phyloP scores from a whole-genome alignment of 176 grass and related monocot species.

The Microstegium vimineum region DNA sequence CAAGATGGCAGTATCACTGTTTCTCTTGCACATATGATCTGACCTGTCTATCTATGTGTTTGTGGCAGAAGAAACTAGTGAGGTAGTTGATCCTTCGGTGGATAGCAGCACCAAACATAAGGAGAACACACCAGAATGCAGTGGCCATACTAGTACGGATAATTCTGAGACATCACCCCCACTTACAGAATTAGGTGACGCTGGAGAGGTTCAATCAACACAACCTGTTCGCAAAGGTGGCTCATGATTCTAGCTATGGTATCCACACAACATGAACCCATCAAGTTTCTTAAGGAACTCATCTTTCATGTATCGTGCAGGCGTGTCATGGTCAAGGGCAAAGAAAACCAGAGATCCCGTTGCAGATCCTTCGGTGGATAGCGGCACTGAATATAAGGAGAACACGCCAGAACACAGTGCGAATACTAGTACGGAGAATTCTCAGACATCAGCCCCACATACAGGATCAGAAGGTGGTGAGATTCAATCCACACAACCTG shows the following conservation, averaged over 20 bases:
- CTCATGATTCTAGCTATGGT: not conserved
- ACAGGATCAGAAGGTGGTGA: conserved; percentile 40
- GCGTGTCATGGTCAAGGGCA: conserved; percentile 31
- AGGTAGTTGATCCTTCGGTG: conserved; percentile 50
- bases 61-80: conserved; percentile 51
- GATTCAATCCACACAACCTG: conserved; percentile 41
- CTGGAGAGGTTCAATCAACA: conserved; percentile 43
- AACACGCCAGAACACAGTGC: conserved; percentile 27
- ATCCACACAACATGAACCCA: not conserved
- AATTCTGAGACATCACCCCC: conserved; percentile 41
- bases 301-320: conserved; percentile 24
- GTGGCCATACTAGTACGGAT: conserved; percentile 32
- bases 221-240: conserved; percentile 48
- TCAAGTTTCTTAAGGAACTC: conserved; percentile 20
- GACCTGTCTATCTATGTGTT: conserved; percentile 5
- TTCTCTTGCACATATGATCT: not conserved
- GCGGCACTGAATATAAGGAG: conserved; percentile 23
- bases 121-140: conserved; percentile 33
- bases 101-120: not conserved
- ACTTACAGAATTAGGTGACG: conserved; percentile 27
- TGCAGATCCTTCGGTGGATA: conserved; percentile 42
- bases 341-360: conserved; percentile 50
- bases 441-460: conserved; percentile 32
- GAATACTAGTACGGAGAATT: conserved; percentile 39
- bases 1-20: not conserved